Base-by-base conservation (phyloP, 192 early-diverging fungal species). In the Coemansia sp. region DNA sequence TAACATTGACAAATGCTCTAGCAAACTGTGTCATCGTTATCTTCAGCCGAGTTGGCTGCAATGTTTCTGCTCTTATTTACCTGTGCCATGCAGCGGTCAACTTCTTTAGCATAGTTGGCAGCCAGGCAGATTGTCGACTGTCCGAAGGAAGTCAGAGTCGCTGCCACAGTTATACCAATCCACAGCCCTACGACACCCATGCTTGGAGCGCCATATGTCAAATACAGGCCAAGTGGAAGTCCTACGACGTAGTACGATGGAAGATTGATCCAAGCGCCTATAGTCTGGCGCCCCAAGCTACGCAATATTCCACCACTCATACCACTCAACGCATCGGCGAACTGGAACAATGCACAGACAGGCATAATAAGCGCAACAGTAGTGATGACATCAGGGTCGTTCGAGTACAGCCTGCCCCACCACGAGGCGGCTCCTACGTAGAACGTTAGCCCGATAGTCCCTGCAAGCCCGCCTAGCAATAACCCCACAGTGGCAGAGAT, bases 301-400 rank as follows among this genome's bases (percentile, higher is more conserved):
- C 88, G 86, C 42, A 89, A 66, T 33, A 87, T 77, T 7, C 88
- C 87, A 8, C 87, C 87, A 12, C 87, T 86, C n/a, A 91, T 85
- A 61, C 84, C 86, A 29, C 88, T 88, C 0, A 89, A 61, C 2
- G 87, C 86, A 69, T 93, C 92, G 5, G 67, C 10, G 59, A 81
- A 70, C 73, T 94, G 93, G 78, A 90, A 94, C 38, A 90, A 29
- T 0, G 93, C 94, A 33, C 85, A 91, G 18, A 93, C 66, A 0
- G 96, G 96, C 77, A 97, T 79, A 10, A 96, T 85, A 38, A 63
- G 70, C 0, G 93, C 90, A 2, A 96, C 93, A 2, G 91, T 72
- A 11, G 66, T 71, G 61, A 94, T 80, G 7, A 98, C 92, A 0
- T 86, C 85, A 0, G 71, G 65, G 71, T 96, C 92, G 38, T 86